Evolutionary conservation across 1,284 basidiomycete genomes (phyloP), one percentile per base, ranked within the genome.

Genomic region (Heterobasidion occidentale): DNA sequence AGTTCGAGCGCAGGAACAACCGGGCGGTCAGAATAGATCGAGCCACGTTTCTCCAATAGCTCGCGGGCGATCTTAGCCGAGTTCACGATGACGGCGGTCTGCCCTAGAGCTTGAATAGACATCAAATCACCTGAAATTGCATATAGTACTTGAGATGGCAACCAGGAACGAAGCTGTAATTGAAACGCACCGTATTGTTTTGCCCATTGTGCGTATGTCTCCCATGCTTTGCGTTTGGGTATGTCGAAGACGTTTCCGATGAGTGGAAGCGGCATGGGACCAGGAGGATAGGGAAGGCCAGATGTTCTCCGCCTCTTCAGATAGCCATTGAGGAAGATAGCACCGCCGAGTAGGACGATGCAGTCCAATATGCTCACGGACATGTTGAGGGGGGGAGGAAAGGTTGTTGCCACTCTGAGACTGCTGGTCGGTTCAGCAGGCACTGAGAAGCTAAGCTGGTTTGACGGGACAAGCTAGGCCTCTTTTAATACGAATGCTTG

Each of bases 241-340:
- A 71, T 71, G 19, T 72, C 70, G 3, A 70, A 61, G 19, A 70
- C 57, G 54, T 71, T 71, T 0, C 68, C 70, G 33, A 70, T 11
- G 6, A 72, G 50, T 3, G 70, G 70, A 35, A 67, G 60, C 8
- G 62, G 62, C 50, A 63, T 67, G 8, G 68, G 68, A 0, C 70
- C 70, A 0, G 68, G 68, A 15, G 70, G 68, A 3, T 12, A n/a
- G 5, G 38, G 38, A 42, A n/a, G 38, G 27, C 27, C 27, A 27
- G 27, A 5, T 27, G 27, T 27, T 27, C 27, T 4, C 27, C 27
- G 27, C 27, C 27, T 27, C 27, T 27, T 27, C 4, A 27, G 27
- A 27, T 27, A 27, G 27, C 27, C 27, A 27, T 27, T 27, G 27
- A 27, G 27, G 27, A 27, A 6, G 6, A 27, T 27, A 27, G 27